Conservation (phyloP, 768 basidiomycete genomes). For the Boletus reticuloceps region DNA sequence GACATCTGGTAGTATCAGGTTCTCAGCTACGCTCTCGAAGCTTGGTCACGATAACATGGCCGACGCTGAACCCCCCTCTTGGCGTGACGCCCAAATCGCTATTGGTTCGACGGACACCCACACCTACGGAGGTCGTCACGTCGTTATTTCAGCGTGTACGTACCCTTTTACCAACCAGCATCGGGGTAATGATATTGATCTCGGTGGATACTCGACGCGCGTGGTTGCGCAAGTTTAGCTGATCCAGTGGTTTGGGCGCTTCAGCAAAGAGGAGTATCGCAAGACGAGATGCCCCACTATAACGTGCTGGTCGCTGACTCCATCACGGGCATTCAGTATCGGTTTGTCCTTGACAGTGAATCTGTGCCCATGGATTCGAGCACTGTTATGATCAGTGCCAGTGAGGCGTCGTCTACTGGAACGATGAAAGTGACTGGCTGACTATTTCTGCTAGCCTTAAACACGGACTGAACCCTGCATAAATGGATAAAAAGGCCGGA, state of each 20-base stretch:
- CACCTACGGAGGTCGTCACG: background rate
- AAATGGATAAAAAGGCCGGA: too few species aligned
- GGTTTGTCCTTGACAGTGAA: background rate
- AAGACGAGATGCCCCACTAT: conserved; percentile 5
- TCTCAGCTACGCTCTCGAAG: conserved; percentile 1
- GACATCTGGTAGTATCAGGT: background rate
- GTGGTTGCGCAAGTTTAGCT: background rate
- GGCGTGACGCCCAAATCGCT: too few species aligned
- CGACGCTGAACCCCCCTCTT: too few species aligned
- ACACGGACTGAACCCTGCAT: too few species aligned
- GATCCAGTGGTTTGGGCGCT: background rate
- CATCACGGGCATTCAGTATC: conserved; percentile 5
- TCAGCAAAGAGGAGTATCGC: background rate
- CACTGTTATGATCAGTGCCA: conserved; percentile 6
- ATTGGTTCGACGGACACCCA: background rate
- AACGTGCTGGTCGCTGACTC: conserved; percentile 1
- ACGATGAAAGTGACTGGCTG: background rate
- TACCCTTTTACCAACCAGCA: background rate
- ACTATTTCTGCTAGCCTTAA: background rate
- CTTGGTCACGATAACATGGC: background rate
- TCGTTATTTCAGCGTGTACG: conserved; percentile 3
- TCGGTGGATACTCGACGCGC: too few species aligned
- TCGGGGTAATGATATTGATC: background rate
- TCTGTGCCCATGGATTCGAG: background rate
- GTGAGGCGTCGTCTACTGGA: background rate